phyloP scores from a whole-genome alignment of 352 stramenopile genomes.

The Phytophthora vignae region DNA sequence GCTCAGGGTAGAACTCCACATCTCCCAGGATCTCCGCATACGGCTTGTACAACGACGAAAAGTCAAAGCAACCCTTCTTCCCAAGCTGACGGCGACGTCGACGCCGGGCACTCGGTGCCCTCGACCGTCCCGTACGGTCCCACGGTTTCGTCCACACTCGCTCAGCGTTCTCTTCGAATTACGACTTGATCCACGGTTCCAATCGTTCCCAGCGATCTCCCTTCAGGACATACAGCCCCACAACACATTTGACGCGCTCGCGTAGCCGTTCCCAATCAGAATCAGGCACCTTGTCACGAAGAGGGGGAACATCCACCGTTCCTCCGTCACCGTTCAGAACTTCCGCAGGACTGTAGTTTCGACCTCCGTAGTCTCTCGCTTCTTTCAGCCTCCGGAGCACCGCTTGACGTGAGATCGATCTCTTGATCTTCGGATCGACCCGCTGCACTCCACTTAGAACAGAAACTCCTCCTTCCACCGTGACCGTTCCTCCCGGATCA shows the following conservation, averaged over 20 bases:
- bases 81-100: background rate
- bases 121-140: background rate
- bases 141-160: background rate
- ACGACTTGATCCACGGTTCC: background rate
- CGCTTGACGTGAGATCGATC: background rate
- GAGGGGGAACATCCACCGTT: background rate
- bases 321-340: background rate
- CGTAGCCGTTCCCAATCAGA: background rate
- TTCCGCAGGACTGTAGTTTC: background rate
- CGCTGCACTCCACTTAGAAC: background rate
- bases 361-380: background rate
- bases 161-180: background rate
- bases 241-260: background rate
- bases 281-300: slow-evolving; percentile 1
- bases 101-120: background rate
- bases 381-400: background rate
- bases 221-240: background rate
- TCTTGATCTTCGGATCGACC: background rate
- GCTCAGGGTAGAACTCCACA: background rate
- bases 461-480: background rate
- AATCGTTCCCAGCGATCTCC: background rate
- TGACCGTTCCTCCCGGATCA: background rate
- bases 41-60: slow-evolving; percentile 3
- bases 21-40: background rate
- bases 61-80: background rate